Conservation (phyloP, 1,284 basidiomycete genomes). For the Leccinum colubrinum region DNA sequence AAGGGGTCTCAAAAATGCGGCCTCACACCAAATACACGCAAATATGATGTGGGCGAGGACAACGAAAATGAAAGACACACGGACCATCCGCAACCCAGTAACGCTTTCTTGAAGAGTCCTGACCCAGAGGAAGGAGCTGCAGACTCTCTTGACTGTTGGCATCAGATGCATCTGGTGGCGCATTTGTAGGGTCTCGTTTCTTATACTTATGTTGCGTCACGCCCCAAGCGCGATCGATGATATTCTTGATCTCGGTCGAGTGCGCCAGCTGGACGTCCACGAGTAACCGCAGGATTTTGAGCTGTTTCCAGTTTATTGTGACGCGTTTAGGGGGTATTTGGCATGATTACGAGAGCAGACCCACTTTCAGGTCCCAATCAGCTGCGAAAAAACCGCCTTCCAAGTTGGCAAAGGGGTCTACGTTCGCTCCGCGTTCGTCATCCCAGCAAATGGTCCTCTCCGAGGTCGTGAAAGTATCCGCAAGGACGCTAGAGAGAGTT, state of each 20-base stretch:
- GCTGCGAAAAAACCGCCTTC: constrained; percentile 70
- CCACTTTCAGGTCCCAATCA: constrained; percentile 75
- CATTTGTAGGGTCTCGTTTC: constrained; percentile 60
- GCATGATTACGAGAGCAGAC: constrained; percentile 31
- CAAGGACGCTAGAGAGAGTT: constrained; percentile 61
- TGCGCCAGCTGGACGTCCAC: constrained; percentile 77
- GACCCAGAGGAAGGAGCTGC: constrained; percentile 66
- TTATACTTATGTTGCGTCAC: constrained; percentile 78
- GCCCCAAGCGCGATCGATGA: constrained; percentile 81
- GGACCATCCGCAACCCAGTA: constrained; percentile 82
- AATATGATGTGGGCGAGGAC: constrained; percentile 48
- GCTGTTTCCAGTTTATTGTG: constrained; percentile 43
- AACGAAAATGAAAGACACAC: constrained; percentile 47
- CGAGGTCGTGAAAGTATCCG: constrained; percentile 66
- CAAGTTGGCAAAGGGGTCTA: constrained; percentile 65
- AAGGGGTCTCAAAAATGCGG: constrained; percentile 38
- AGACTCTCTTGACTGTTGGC: constrained; percentile 61
- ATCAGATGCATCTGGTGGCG: constrained; percentile 54
- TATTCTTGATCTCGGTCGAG: constrained; percentile 60
- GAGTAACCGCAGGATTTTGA: constrained; percentile 74
- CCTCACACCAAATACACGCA: constrained; percentile 63
- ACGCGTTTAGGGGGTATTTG: constrained; percentile 33
- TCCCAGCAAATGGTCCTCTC: constrained; percentile 80
- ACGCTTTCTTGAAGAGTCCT: constrained; percentile 67
- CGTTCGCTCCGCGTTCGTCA: constrained; percentile 58